phyloP scores from a whole-genome alignment of 2,329 filamentous ascomycete species.

The Pseudocercospora pini-densiflorae region DNA sequence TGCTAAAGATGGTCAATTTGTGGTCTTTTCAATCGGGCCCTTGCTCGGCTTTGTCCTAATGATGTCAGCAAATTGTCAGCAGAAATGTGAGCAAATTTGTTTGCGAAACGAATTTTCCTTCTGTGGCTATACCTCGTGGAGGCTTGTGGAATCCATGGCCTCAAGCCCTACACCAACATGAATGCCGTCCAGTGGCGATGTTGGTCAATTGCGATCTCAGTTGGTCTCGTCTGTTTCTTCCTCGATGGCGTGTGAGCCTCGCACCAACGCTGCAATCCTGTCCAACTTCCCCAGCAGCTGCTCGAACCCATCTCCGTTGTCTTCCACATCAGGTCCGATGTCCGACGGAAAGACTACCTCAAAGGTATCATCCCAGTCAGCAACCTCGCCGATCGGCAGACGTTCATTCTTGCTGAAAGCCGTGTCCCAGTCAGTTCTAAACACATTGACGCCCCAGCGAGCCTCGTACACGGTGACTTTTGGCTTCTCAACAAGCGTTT shows the following conservation, averaged over 20 bases:
- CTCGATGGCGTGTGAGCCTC: neutral
- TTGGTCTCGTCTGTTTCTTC: neutral
- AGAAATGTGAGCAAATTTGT: conserved; percentile 7
- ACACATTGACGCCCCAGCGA: conserved; percentile 38
- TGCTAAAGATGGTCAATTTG: conserved; percentile 6
- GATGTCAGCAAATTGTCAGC: conserved; percentile 3
- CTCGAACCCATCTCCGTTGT: conserved; percentile 32
- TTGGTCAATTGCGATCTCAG: neutral
- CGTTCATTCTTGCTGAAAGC: conserved; percentile 35
- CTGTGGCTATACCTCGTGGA: neutral
- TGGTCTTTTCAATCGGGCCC: neutral
- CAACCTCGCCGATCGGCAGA: conserved; percentile 33
- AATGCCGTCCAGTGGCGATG: neutral
- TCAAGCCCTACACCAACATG: neutral
- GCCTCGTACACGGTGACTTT: conserved; percentile 29
- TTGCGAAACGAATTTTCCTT: no score
- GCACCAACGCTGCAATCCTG: conserved; percentile 28
- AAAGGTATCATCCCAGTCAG: conserved; percentile 36
- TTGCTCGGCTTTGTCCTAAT: neutral
- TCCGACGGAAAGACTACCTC: conserved; percentile 39
- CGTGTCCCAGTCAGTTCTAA: conserved; percentile 36
- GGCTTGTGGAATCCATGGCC: neutral
- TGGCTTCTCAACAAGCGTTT: neutral
- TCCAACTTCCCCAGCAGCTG: conserved; percentile 36
- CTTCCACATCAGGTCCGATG: conserved; percentile 14